Evolutionary conservation across 768 basidiomycete species (phyloP), one percentile per base, ranked within the genome.

Genomic region (Podaxis sp.): DNA sequence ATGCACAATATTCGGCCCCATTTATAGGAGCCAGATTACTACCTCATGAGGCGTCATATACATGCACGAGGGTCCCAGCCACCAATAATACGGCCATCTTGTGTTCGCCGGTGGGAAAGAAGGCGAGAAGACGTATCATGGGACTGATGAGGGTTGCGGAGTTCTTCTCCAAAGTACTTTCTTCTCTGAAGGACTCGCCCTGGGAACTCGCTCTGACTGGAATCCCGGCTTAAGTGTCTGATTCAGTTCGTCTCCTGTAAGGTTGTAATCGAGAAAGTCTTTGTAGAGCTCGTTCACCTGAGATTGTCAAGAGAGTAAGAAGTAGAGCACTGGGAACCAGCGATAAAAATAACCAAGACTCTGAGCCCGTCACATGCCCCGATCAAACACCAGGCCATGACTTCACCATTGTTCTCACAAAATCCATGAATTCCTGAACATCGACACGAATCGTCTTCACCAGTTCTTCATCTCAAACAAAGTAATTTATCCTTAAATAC

Each of bases 111-210:
- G 4, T 11, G 13, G 16, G 40, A 28, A 37, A 38, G 48, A 52
- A 59, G 47, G n/a, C 21, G 10, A 50, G 56, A 57, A 57, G 50
- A 14, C 14, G 27, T 13, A 53, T 52, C 59, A 60, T 46, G 51
- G 2, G n/a, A 44, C 18, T 32, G 32, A 32, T 7, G 32, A 32
- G 14, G 59, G 38, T 21, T 14, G 2, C 7, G 35, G 11, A 55
- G 9, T 32, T 32, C 6, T 32, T 32, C 32, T 32, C 32, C 52
- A 10, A 25, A 7, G 32, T 38, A 11, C 10, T 53, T 52, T 52
- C 28, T 18, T 32, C 32, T 32, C 32, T 32, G 32, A 35, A n/a
- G 16, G 6, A 4, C n/a, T 21, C 23, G 16, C 13, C 28, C 3
- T 5, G 27, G 38, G n/a, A 9, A 25, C 18, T 42, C 6, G 21